phyloP scores from a whole-genome alignment of 495 filamentous ascomycete species.

The Physcia stellaris region DNA sequence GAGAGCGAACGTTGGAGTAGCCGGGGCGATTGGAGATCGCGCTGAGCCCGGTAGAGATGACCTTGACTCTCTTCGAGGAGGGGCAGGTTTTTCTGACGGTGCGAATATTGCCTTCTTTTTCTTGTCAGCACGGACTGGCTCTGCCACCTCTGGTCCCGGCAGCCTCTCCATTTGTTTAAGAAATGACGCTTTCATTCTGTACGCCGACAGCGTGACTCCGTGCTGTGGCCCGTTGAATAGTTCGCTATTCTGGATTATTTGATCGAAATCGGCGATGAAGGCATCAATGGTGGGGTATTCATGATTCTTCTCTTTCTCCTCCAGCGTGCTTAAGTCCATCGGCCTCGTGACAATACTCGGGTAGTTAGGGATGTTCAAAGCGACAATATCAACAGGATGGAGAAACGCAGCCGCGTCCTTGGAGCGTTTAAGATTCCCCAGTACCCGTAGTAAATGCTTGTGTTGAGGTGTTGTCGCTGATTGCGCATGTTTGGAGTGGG shows the following conservation, averaged over 20 bases:
- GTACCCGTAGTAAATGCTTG: constrained; percentile 34
- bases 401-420: constrained; percentile 59
- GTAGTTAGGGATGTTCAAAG: constrained; percentile 60
- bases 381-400: constrained; percentile 57
- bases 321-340: constrained; percentile 74
- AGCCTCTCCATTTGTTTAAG: constrained; percentile 41
- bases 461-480: constrained; percentile 43
- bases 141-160: constrained; percentile 35
- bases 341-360: constrained; percentile 54
- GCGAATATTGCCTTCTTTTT: constrained; percentile 37
- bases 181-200: constrained; percentile 46
- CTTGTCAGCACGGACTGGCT: constrained; percentile 42
- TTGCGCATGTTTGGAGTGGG: neutral
- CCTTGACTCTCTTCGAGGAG: constrained; percentile 40
- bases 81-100: constrained; percentile 31
- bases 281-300: constrained; percentile 50
- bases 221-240: constrained; percentile 75
- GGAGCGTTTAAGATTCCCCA: constrained; percentile 69
- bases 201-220: constrained; percentile 48
- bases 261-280: constrained; percentile 55
- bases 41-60: constrained; percentile 24
- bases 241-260: constrained; percentile 61
- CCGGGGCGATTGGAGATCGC: constrained; percentile 23
- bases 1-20: constrained; percentile 60
- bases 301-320: constrained; percentile 58